Conservation (phyloP, 257 asterid genomes). For the Capsicum pubescens region DNA sequence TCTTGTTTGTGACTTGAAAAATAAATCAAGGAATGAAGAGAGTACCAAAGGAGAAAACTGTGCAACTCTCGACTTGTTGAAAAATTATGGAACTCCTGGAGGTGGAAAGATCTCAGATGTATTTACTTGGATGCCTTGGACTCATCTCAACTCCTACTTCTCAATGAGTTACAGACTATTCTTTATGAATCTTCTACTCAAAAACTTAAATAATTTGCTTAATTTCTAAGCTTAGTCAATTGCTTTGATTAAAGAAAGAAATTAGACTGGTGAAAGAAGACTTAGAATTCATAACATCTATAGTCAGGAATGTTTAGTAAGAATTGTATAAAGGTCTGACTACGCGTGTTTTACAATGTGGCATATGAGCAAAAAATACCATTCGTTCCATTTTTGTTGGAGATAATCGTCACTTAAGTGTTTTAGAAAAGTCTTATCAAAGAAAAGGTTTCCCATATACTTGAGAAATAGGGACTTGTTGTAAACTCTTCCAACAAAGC, state of each 20-base stretch:
- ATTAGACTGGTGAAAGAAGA: neutral
- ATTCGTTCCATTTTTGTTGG: constrained; percentile 1
- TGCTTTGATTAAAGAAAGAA: neutral
- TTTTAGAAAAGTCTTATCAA: neutral
- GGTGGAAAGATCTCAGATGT: neutral
- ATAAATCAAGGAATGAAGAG: neutral
- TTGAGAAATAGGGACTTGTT: neutral
- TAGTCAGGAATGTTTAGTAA: neutral
- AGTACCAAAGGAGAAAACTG: neutral
- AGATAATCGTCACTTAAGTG: neutral
- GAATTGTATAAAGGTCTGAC: neutral
- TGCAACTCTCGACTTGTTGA: neutral
- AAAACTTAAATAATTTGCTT: neutral
- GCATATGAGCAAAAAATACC: neutral
- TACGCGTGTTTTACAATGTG: neutral
- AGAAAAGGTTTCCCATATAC: constrained; percentile 15
- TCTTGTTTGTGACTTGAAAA: neutral
- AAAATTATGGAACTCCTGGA: neutral
- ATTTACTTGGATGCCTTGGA: neutral
- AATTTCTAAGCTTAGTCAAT: neutral
- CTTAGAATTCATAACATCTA: neutral
- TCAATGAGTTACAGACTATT: neutral
- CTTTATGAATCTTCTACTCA: neutral
- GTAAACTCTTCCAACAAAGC: constrained; percentile 17
- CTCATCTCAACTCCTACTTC: neutral